These are phyloP conservation scores for Fusarium sacchari DNA, from an alignment of 2,329 filamentous ascomycete genomes.

Conservation along the genomic window DNA sequence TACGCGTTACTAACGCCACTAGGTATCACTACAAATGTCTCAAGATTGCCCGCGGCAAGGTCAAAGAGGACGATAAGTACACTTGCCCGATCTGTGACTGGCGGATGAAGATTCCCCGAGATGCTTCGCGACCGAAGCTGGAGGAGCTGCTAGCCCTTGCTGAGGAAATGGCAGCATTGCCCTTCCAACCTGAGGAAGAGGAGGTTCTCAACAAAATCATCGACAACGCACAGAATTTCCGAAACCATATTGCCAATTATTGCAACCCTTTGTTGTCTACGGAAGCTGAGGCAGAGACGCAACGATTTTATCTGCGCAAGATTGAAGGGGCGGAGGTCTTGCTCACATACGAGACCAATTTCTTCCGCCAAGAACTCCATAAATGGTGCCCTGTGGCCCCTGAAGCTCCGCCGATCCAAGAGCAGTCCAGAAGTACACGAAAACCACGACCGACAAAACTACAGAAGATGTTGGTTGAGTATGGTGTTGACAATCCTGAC, in stretches of 20 bases:
- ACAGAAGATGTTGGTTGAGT: slow-evolving; percentile 90
- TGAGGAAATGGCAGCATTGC: slow-evolving; percentile 80
- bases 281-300: slow-evolving; percentile 85
- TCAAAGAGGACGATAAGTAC: slow-evolving; percentile 98
- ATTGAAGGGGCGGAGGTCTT: slow-evolving; percentile 97
- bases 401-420: slow-evolving; percentile 83
- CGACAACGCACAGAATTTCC: slow-evolving; percentile 83
- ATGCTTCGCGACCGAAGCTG: slow-evolving; percentile 93
- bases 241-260: slow-evolving; percentile 81
- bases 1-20: slow-evolving; percentile 5
- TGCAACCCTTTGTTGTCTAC: slow-evolving; percentile 85
- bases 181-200: slow-evolving; percentile 97
- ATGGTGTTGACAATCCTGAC: slow-evolving; percentile 89
- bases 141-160: slow-evolving; percentile 88
- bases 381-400: slow-evolving; percentile 93
- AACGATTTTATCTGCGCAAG: slow-evolving; percentile 95
- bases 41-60: slow-evolving; percentile 96
- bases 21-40: slow-evolving; percentile 98
- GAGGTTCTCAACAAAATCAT: slow-evolving; percentile 87
- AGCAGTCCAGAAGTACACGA: slow-evolving; percentile 88
- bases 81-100: slow-evolving; percentile 98
- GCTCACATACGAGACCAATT: slow-evolving; percentile 93
- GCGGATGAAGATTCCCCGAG: slow-evolving; percentile 94
- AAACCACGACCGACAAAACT: slow-evolving; percentile 97
- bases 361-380: slow-evolving; percentile 94